These are phyloP conservation scores for Coemansia brasiliensis DNA, from an alignment of 192 early-diverging fungal species.

Conservation along the genomic window DNA sequence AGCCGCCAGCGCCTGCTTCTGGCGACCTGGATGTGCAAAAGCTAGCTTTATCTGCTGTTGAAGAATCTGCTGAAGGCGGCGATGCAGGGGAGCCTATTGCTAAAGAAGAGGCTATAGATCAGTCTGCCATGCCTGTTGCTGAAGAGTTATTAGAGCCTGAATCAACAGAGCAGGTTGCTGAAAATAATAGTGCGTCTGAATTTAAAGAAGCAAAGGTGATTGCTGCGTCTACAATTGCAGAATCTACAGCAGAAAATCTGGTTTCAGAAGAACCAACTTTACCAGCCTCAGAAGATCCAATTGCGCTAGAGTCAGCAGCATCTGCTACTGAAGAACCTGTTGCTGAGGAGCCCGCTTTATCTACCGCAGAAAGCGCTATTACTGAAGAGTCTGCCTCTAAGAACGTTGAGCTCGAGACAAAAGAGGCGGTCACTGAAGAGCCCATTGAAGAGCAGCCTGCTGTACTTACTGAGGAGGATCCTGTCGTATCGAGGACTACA, in stretches of 20 bases:
- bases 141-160: background rate
- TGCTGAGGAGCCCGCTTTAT: background rate
- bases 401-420: background rate
- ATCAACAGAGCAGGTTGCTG: background rate
- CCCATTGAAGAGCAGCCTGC: background rate
- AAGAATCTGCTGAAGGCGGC: background rate
- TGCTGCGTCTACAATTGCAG: background rate
- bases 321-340: background rate
- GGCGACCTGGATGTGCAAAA: background rate
- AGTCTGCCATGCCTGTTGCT: background rate
- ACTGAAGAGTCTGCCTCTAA: background rate
- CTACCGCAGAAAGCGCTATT: background rate
- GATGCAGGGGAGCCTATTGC: background rate
- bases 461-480: conserved; percentile 2
- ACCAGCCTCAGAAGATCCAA: too few relatives aligned
- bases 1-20: too few relatives aligned
- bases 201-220: background rate
- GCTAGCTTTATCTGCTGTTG: background rate
- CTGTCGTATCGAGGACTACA: background rate
- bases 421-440: background rate
- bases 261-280: too few relatives aligned
- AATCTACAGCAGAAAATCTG: background rate
- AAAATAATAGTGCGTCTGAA: background rate
- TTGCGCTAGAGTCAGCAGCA: background rate
- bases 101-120: background rate